Evolutionary conservation across 225 moss, liverwort and hornwort genomes (phyloP), one percentile per base, ranked within the genome.

Genomic region (Marchantia polymorpha): DNA sequence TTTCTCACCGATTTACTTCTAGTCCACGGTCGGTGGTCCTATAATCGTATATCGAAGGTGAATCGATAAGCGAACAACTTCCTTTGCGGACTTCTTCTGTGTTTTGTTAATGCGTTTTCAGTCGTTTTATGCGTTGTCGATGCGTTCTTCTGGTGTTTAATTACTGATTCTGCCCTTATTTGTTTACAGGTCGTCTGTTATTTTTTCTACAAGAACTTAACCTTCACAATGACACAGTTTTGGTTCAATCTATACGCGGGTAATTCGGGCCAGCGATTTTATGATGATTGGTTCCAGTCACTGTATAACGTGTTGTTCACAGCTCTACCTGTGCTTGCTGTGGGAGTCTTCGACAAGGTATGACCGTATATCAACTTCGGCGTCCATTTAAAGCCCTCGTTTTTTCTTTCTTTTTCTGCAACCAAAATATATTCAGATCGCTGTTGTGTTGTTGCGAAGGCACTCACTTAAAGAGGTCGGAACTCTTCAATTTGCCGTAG

Each of bases 231-330:
- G 76, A 92, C 94, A 71, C 96, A 94, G 75, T 96, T 96, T 80
- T 96, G 96, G 96, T 96, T 96, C 85, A 96, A 90, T 61, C 80
- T 91, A n/a, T 90, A 88, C 75, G 94, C 96, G 65, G 96, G 94
- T 65, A 94, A 94, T 75, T 96, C 96, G 23, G 96, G 96, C 63
- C 94, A 96, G 81, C 87, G 94, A 22, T 94, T 94, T 73, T 96
- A 96, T 68, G 94, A 96, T 67, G 96, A 96, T 82, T 96, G 96
- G 96, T 96, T 94, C 80, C 94, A 94, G 82, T 96, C 96, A 22
- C 81, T 96, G 56, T 96, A 94, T 80, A 96, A 96, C 79, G 94
- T 94, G 72, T 81, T 96, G 75, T 96, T 96, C 81, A 96, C 96
- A 14, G 94, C 94, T 51, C 92, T 96, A 76, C 96, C 96, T 65